Conservation (phyloP, 805 yeast species). For the Yueomyces sp. region DNA sequence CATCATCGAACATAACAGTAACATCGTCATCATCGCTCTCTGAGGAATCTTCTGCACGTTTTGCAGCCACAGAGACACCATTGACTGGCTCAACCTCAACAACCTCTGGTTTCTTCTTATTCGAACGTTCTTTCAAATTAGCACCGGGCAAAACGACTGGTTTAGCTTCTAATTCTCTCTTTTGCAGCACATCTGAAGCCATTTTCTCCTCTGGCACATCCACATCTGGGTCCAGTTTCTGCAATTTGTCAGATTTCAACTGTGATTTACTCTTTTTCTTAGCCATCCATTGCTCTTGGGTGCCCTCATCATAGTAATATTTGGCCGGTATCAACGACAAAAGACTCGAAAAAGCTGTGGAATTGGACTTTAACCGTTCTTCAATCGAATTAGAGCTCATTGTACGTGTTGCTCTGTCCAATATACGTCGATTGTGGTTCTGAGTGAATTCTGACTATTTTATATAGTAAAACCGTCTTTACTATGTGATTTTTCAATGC, state of each 20-base stretch:
- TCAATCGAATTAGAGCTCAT: conserved; percentile 46
- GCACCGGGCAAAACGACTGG: conserved; percentile 14
- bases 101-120: conserved; percentile 10
- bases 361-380: conserved; percentile 66
- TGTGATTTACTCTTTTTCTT: conserved; percentile 64
- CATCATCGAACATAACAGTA: neutral
- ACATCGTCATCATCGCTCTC: neutral
- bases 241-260: conserved; percentile 42
- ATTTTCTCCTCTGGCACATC: conserved; percentile 16
- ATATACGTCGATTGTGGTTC: too few species aligned
- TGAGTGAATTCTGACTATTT: too few species aligned
- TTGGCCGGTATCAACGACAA: conserved; percentile 88
- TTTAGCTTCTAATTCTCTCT: conserved; percentile 40
- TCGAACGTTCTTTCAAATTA: neutral
- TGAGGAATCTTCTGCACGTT: conserved; percentile 2
- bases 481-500: too few species aligned
- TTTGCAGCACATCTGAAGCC: conserved; percentile 49
- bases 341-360: conserved; percentile 77
- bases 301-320: conserved; percentile 68
- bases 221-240: conserved; percentile 62
- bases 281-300: conserved; percentile 79
- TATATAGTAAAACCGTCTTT: too few species aligned
- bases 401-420: neutral
- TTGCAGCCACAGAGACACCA: conserved; percentile 9
- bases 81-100: conserved; percentile 9